Conservation (phyloP, 176 grass and related monocot species). For the Microstegium vimineum region DNA sequence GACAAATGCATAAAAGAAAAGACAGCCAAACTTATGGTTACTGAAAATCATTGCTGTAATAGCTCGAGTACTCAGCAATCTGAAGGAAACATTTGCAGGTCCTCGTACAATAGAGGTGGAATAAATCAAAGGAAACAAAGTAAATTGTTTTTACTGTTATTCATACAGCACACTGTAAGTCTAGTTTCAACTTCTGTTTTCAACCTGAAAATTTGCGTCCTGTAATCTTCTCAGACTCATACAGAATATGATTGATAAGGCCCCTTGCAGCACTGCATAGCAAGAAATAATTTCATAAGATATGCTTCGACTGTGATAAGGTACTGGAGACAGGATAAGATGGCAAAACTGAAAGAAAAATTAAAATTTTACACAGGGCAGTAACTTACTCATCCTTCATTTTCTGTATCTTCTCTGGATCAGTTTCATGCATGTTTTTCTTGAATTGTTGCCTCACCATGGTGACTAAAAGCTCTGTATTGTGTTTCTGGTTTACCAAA, state of each 20-base stretch:
- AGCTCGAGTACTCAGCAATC: background rate
- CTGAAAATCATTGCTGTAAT: slow-evolving; percentile 30
- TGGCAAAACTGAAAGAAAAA: background rate
- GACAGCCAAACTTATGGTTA: background rate
- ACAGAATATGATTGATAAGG: slow-evolving; percentile 95
- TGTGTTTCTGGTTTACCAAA: slow-evolving; percentile 78
- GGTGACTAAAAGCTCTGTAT: slow-evolving; percentile 68
- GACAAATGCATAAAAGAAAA: background rate
- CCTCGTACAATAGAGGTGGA: background rate
- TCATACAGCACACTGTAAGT: slow-evolving; percentile 4
- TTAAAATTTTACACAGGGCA: background rate
- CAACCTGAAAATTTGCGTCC: slow-evolving; percentile 70
- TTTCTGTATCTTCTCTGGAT: slow-evolving; percentile 93
- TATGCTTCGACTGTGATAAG: background rate
- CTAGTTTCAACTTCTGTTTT: slow-evolving; percentile 30
- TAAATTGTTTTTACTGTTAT: slow-evolving; percentile 18
- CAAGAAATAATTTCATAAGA: slow-evolving; percentile 30
- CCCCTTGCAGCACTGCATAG: slow-evolving; percentile 81
- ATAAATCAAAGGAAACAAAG: slow-evolving; percentile 18
- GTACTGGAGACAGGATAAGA: slow-evolving; percentile 16
- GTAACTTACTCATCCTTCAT: slow-evolving; percentile 89
- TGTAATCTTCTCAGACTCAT: slow-evolving; percentile 80
- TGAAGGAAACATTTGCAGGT: slow-evolving; percentile 2
- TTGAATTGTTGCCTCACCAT: slow-evolving; percentile 98
- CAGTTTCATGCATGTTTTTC: slow-evolving; percentile 94